Base-by-base conservation (phyloP, 306 rosid species). In the Ochetophila trinervis region DNA sequence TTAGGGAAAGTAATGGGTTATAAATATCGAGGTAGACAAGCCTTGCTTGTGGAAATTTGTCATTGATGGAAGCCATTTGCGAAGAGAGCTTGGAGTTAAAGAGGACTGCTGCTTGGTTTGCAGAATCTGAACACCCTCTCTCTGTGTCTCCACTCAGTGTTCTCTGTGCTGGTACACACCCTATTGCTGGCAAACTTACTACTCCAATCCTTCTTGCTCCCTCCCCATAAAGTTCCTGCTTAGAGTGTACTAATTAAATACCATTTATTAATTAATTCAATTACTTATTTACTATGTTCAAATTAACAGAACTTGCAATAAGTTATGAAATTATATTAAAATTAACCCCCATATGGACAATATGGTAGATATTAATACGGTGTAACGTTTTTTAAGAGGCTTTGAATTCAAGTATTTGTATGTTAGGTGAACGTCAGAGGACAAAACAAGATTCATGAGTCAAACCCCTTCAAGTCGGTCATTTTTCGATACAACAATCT, bases 131-230 rank as follows among this genome's bases (percentile, higher is more conserved):
- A 57, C 97, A 91, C 5, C 20, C 68, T 66, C 84, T 80, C 3
- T 47, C 8, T 1, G 37, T 45, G 62, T 82, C 93, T 67, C 91
- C 86, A n/a, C 12, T 53, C 3, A 82, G 14, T 32, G 89, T 88
- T 66, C 91, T 86, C 73, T 86, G 83, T 22, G 85, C 67, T 27
- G 97, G 97, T 27, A 86, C 72, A 21, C 94, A 88, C 74, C 97
- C 94, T 20, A 86, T 64, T 30, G 71, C 48, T n/a, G 85, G 81
- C 52, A 86, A 5, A 40, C 84, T 68, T 8, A 86, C 2, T 15
- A 86, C 79, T 48, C 91, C 89, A 56, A 88, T 86, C 32, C 80
- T 79, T 79, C 96, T 77, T 42, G 77, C 97, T 75, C 97, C 94
- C 15, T 71, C 27, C 42, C 53, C 84, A 75, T 86, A 82, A 17